Conservation (phyloP, 345 rosid genomes). For the Luvunga scandens region DNA sequence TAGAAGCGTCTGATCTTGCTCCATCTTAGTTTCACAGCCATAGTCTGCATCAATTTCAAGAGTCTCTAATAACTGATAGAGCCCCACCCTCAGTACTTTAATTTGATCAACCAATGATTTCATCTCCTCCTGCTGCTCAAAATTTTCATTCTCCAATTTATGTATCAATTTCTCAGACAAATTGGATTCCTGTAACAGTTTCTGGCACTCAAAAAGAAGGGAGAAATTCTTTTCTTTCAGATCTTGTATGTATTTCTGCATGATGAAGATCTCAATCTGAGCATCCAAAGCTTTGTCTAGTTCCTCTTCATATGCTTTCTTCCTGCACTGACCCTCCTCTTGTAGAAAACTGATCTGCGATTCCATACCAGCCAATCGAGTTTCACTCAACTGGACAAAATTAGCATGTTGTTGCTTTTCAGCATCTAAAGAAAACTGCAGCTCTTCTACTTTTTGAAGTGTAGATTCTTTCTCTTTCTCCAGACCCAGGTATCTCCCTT, state of each 20-base stretch:
- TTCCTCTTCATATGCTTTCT: conserved; percentile 65
- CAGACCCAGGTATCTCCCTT: conserved; percentile 41
- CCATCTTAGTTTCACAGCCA: conserved; percentile 33
- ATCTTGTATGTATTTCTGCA: conserved; percentile 60
- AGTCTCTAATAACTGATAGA: conserved; percentile 48
- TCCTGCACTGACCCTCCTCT: conserved; percentile 51
- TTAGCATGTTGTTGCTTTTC: conserved; percentile 54
- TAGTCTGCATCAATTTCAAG: conserved; percentile 39
- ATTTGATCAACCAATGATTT: conserved; percentile 54
- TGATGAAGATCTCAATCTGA: conserved; percentile 63
- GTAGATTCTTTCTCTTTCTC: conserved; percentile 57
- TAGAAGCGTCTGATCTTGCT: conserved; percentile 41
- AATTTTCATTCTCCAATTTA: conserved; percentile 52
- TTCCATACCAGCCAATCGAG: conserved; percentile 49
- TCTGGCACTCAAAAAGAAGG: conserved; percentile 51
- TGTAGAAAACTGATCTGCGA: conserved; percentile 51
- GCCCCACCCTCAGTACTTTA: conserved; percentile 48
- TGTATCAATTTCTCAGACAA: conserved; percentile 57
- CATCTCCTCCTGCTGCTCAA: conserved; percentile 47
- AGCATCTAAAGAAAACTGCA: conserved; percentile 42
- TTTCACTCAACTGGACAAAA: conserved; percentile 41
- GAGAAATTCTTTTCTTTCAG: conserved; percentile 59
- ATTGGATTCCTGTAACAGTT: conserved; percentile 52
- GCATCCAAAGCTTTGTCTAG: conserved; percentile 56
- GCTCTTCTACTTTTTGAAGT: conserved; percentile 50